Evolutionary conservation across 108 stramenopile species (phyloP).

Genomic region (Halocafeteria seosinensis): DNA sequence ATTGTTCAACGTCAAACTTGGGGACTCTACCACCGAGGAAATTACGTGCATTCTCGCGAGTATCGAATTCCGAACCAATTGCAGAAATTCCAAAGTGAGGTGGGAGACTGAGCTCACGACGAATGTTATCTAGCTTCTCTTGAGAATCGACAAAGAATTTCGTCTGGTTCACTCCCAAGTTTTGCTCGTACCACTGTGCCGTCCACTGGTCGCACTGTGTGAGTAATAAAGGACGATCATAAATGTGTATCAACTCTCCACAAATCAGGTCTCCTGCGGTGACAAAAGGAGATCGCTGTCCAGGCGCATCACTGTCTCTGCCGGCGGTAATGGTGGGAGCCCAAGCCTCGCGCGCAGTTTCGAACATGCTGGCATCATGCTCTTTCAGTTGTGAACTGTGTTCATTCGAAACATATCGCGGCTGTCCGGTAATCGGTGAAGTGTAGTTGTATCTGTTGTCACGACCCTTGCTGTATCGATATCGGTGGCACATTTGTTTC

Average conservation of each 20-base stretch:
- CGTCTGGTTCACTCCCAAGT: neutral
- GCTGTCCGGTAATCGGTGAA: constrained; percentile 1
- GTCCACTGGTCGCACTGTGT: neutral
- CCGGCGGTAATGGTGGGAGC: neutral
- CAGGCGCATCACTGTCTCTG: neutral
- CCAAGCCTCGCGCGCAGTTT: neutral
- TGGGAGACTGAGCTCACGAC: neutral
- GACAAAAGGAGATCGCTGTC: neutral
- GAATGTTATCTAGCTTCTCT: neutral
- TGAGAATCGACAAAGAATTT: neutral
- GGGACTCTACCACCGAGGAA: neutral
- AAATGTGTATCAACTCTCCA: neutral
- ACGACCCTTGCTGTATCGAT: neutral
- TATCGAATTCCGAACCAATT: neutral
- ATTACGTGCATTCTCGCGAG: neutral
- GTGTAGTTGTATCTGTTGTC: neutral
- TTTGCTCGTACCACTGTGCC: neutral
- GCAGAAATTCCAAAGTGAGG: neutral
- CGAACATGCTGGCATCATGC: too few relatives aligned
- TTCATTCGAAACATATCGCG: neutral
- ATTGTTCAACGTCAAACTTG: neutral
- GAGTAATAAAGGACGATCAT: neutral
- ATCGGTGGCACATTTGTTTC: neutral
- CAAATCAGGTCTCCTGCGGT: neutral
- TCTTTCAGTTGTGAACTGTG: too few relatives aligned